Base-by-base conservation (phyloP, 345 rosid species). In the Aurinia saxatilis region DNA sequence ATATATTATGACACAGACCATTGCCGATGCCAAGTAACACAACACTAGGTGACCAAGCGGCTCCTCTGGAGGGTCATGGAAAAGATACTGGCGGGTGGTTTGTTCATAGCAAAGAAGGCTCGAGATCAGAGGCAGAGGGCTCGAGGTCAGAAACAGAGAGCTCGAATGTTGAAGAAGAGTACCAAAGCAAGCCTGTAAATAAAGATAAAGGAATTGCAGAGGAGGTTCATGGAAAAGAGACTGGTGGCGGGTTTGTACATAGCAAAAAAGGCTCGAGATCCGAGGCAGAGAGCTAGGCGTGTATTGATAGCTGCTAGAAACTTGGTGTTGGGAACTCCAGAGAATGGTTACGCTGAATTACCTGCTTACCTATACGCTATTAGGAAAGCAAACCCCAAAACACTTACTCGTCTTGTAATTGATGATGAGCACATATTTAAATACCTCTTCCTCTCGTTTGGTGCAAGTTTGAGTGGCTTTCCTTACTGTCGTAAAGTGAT, bases 151-250 rank as follows among this genome's bases (percentile, higher is more conserved):
- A n/a, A 56, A 34, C 39, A 38, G 57, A 40, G 46, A 13, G 59
- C 27, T 23, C 5, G 1, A 23, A 5, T 2, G 3, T 16, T n/a
- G 60, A 40, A 40, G 72, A 73, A 71, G 79, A 63, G 49, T 40
- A 63, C 57, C 82, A 75, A 49, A 80, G 71, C 67, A 76, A 67
- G 79, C 59, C 70, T 83, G 87, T 86, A 83, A 73, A 86, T 78
- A 81, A 47, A 16, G 63, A 75, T n/a, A n/a, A n/a, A n/a, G n/a
- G n/a, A n/a, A n/a, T n/a, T n/a, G n/a, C n/a, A n/a, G n/a, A n/a
- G 19, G 48, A 51, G 53, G 54, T 39, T 37, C 48, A 53, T 61
- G 56, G 49, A 53, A n/a, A 23, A 63, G 53, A 70, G 39, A 45
- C 37, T 13, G 56, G 18, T 31, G 11, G 10, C 3, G 44, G 68